Conservation (phyloP, 1,284 basidiomycete genomes). For the Tilletia caries region DNA sequence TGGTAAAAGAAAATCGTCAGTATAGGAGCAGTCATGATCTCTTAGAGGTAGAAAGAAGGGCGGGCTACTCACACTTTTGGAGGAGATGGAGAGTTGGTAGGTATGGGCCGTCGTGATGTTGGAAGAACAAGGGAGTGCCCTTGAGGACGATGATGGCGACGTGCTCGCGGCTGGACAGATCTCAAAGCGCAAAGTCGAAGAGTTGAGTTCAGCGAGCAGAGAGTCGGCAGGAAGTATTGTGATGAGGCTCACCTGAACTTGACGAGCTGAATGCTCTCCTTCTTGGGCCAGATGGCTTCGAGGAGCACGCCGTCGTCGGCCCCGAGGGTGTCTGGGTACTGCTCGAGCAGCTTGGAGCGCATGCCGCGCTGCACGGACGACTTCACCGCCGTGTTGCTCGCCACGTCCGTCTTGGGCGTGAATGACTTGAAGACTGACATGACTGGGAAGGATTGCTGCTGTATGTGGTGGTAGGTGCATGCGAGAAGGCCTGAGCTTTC, state of each 20-base stretch:
- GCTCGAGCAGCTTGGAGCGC: constrained; percentile 72
- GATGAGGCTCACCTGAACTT: constrained; percentile 72
- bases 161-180: constrained; percentile 75
- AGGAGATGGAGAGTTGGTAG: constrained; percentile 81
- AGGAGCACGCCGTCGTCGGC: constrained; percentile 64
- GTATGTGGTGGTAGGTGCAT: background rate
- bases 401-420: constrained; percentile 70
- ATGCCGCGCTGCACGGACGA: constrained; percentile 88
- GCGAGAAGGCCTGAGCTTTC: background rate
- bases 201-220: too few species aligned
- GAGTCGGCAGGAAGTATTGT: too few species aligned
- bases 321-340: constrained; percentile 64
- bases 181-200: constrained; percentile 1
- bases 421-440: constrained; percentile 54
- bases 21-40: background rate
- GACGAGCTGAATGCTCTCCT: constrained; percentile 83
- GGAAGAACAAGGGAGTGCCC: constrained; percentile 85
- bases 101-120: constrained; percentile 92
- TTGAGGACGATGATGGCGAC: constrained; percentile 86
- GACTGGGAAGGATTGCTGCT: background rate
- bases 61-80: constrained; percentile 65
- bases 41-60: background rate
- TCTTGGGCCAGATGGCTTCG: constrained; percentile 97
- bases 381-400: constrained; percentile 90
- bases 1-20: background rate